A percentile compares a stretch with the other conserved stretches of the same genome.
These are phyloP conservation scores for Pyricularia sp. DNA, from an alignment of 2,329 filamentous ascomycete species.

Conservation along the genomic window DNA sequence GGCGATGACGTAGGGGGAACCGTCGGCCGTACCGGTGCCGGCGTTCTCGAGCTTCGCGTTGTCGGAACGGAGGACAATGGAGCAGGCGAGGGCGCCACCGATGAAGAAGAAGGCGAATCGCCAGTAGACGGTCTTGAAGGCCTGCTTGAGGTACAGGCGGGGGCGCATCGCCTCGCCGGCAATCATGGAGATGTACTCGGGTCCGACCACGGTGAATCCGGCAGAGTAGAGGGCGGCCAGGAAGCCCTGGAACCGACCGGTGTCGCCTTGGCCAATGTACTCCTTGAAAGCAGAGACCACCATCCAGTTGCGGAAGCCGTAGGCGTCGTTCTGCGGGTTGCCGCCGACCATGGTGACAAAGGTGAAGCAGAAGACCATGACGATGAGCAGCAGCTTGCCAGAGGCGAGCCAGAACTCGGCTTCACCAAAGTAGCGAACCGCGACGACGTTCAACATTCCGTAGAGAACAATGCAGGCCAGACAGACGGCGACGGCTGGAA, in stretches of 20 bases:
- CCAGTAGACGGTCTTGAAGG: conserved; percentile 59
- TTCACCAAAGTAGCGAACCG: conserved; percentile 32
- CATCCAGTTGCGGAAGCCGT: conserved; percentile 29
- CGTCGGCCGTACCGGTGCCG: conserved; percentile 42
- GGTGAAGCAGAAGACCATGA: conserved; percentile 24
- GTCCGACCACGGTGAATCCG: conserved; percentile 51
- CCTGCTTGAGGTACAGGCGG: conserved; percentile 47
- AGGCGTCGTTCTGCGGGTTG: conserved; percentile 27
- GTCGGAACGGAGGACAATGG: conserved; percentile 52
- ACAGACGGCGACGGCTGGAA: conserved; percentile 42
- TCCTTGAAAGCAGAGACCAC: conserved; percentile 45
- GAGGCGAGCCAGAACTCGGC: conserved; percentile 35
- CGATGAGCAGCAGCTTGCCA: conserved; percentile 26
- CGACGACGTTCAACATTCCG: conserved; percentile 26
- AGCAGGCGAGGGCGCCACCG: conserved; percentile 52
- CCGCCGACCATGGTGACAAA: conserved; percentile 33
- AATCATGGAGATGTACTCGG: conserved; percentile 48
- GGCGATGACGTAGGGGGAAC: conserved; percentile 44
- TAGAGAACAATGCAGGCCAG: conserved; percentile 6
- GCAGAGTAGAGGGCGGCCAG: conserved; percentile 52
- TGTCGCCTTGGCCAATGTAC: conserved; percentile 37
- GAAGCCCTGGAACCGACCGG: conserved; percentile 55
- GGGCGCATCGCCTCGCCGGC: conserved; percentile 47
- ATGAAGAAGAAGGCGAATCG: conserved; percentile 59
- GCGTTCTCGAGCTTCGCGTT: conserved; percentile 39